Conservation (phyloP, 495 filamentous ascomycete species). For the Trichoderma erinaceum region DNA sequence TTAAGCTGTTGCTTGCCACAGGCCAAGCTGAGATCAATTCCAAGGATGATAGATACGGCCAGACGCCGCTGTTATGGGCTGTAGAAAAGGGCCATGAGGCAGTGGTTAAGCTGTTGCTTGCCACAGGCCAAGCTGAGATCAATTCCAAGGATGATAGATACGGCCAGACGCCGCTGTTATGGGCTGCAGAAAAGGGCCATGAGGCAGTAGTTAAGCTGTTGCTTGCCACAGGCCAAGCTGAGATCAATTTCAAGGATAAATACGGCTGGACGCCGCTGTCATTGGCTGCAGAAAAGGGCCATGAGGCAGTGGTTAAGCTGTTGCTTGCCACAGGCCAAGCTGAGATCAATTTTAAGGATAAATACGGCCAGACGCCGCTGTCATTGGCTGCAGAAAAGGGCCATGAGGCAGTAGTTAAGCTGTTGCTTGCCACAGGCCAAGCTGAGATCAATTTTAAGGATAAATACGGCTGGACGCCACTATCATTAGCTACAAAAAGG, state of each 20-base stretch:
- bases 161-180: not conserved
- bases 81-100: slow-evolving; percentile 17
- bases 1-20: not conserved
- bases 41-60: not conserved
- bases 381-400: not conserved
- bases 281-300: not conserved
- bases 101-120: slow-evolving; percentile 20
- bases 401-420: not conserved
- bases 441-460: not conserved
- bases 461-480: not conserved
- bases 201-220: not conserved
- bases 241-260: not conserved
- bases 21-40: not conserved
- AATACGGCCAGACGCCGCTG: not conserved
- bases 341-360: not conserved
- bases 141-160: not conserved
- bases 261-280: not conserved
- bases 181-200: not conserved
- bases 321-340: not conserved
- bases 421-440: not conserved
- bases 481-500: not conserved
- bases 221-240: not conserved
- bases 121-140: slow-evolving; percentile 22
- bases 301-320: not conserved
- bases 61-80: not conserved